A percentile compares a stretch with the other conserved stretches of the same genome.
Evolutionary conservation across 2,329 filamentous ascomycete genomes (phyloP).

Genomic region (Neopestalotiopsis rosae): DNA sequence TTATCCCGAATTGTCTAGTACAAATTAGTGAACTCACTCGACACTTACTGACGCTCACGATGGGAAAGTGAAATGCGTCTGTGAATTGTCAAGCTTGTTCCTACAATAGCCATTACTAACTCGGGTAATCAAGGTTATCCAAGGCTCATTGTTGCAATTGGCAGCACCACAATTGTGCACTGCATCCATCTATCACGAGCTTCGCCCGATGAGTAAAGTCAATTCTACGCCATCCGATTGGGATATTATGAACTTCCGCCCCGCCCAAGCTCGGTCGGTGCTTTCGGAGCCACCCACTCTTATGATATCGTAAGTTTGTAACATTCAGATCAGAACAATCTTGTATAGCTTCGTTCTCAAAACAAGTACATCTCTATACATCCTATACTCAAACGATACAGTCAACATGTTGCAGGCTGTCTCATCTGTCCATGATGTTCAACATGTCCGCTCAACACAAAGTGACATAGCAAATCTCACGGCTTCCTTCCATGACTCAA

Average conservation of each 20-base stretch:
- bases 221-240: not conserved
- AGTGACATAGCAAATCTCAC: slow-evolving; percentile 34
- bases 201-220: not conserved
- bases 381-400: not conserved
- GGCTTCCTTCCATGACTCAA: slow-evolving; percentile 49
- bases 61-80: not conserved
- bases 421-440: slow-evolving; percentile 30
- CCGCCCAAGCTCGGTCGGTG: not conserved
- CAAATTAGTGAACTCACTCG: too few species aligned
- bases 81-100: too few species aligned
- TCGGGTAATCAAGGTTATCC: not conserved
- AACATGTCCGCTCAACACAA: slow-evolving; percentile 29
- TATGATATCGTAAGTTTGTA: too few species aligned
- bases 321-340: not conserved
- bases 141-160: not conserved
- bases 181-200: not conserved
- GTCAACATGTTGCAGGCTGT: slow-evolving; percentile 32
- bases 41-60: too few species aligned
- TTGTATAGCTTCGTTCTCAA: not conserved
- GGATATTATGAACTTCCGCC: not conserved
- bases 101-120: not conserved
- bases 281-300: not conserved
- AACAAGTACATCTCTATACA: not conserved
- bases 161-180: not conserved
- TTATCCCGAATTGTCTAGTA: not conserved